Conservation (phyloP, 2,329 filamentous ascomycete species). For the Paraphaeosphaeria sporulosa region DNA sequence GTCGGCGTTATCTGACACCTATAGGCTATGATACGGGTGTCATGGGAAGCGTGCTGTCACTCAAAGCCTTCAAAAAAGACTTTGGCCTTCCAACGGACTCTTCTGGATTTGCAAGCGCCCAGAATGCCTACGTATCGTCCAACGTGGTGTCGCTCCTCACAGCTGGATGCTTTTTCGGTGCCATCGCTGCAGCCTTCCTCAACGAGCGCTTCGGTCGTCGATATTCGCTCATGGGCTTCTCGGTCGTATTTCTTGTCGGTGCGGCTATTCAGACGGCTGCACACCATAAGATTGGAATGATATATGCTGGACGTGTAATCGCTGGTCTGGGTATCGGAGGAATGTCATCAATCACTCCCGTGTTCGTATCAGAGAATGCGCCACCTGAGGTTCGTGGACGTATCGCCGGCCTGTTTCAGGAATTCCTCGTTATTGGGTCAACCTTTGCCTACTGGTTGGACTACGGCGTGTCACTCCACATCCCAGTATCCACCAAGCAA, state of each 20-base stretch:
- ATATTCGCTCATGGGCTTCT: constrained; percentile 53
- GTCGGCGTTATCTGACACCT: not conserved
- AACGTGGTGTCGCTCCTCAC: constrained; percentile 83
- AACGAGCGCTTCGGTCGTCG: constrained; percentile 57
- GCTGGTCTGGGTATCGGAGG: constrained; percentile 63
- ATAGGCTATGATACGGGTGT: constrained; percentile 54
- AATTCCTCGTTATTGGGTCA: constrained; percentile 68
- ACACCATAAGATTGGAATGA: constrained; percentile 35
- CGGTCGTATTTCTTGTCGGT: constrained; percentile 50
- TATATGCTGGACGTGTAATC: constrained; percentile 58
- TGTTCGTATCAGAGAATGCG: constrained; percentile 64
- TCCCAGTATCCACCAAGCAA: constrained; percentile 56
- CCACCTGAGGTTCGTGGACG: constrained; percentile 65
- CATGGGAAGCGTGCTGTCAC: constrained; percentile 51
- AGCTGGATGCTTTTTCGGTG: constrained; percentile 80
- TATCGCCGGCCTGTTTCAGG: constrained; percentile 66
- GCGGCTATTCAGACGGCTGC: constrained; percentile 42
- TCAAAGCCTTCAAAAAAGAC: constrained; percentile 51
- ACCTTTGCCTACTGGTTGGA: constrained; percentile 47
- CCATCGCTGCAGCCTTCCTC: constrained; percentile 50
- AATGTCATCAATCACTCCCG: constrained; percentile 62
- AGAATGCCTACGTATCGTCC: constrained; percentile 53
- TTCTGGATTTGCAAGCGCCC: constrained; percentile 40
- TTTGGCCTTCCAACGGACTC: constrained; percentile 47
- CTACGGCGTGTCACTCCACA: constrained; percentile 44